Evolutionary conservation across 2,329 filamentous ascomycete genomes (phyloP).

Genomic region (Fusarium sp.): DNA sequence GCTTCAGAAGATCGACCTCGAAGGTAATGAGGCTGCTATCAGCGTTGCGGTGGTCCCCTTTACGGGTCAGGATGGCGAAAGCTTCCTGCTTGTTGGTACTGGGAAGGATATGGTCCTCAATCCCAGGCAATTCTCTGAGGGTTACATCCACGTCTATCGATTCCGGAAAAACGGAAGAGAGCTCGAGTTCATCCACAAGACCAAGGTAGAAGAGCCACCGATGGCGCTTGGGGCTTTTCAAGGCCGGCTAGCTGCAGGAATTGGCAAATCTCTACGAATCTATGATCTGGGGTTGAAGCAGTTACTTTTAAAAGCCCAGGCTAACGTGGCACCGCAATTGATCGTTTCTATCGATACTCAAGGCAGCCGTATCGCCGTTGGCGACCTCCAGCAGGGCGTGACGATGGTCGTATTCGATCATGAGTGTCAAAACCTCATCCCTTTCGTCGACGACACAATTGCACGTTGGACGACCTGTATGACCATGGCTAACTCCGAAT

Average conservation of each 20-base stretch:
- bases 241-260: conserved; percentile 84
- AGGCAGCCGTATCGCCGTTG: conserved; percentile 89
- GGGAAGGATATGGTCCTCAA: conserved; percentile 88
- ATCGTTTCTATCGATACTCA: conserved; percentile 91
- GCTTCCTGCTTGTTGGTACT: conserved; percentile 94
- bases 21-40: conserved; percentile 90
- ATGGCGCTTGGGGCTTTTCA: conserved; percentile 90
- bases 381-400: conserved; percentile 91
- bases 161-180: conserved; percentile 86
- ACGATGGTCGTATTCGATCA: conserved; percentile 94
- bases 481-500: conserved; percentile 97
- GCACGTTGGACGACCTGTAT: conserved; percentile 91
- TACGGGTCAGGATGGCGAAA: conserved; percentile 86
- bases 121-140: conserved; percentile 79
- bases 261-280: conserved; percentile 83
- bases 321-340: conserved; percentile 79
- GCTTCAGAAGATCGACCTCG: conserved; percentile 82
- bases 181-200: conserved; percentile 96
- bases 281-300: conserved; percentile 96
- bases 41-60: conserved; percentile 88
- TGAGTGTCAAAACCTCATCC: conserved; percentile 88
- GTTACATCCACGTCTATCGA: conserved; percentile 92
- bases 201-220: conserved; percentile 88
- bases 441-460: conserved; percentile 91
- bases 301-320: conserved; percentile 89